Conservation (phyloP, 768 basidiomycete genomes). For the Boletus rex-veris region DNA sequence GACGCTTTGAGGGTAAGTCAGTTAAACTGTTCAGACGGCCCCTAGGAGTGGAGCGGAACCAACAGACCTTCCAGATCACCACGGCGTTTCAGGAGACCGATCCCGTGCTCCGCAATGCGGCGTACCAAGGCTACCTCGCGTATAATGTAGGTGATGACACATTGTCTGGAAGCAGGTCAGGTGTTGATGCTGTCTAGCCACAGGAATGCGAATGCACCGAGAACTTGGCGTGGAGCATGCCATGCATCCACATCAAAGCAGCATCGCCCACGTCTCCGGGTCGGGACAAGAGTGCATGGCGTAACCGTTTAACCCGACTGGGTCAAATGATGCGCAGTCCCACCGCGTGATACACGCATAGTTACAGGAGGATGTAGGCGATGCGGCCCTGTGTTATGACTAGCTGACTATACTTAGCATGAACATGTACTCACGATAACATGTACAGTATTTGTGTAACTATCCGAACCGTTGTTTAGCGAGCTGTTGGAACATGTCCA, state of each 20-base stretch:
- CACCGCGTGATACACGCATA: neutral
- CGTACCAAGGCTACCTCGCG: constrained; percentile 10
- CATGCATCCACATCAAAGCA: neutral
- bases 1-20: neutral
- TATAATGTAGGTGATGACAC: neutral
- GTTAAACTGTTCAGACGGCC: neutral
- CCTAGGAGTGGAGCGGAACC: too few relatives aligned
- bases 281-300: neutral
- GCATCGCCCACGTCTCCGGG: neutral
- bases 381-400: neutral
- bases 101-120: constrained; percentile 4
- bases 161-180: neutral
- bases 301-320: neutral
- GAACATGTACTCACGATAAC: constrained; percentile 12
- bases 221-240: constrained; percentile 37
- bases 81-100: constrained; percentile 5
- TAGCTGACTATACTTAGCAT: neutral
- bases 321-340: neutral
- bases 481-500: constrained; percentile 94
- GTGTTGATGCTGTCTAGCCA: neutral
- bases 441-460: constrained; percentile 15
- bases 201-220: constrained; percentile 35
- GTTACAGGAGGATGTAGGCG: neutral
- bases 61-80: constrained; percentile 9
- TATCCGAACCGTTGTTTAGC: constrained; percentile 87